These are phyloP conservation scores for Euphorbia peplus DNA, from an alignment of 345 rosid genomes.

Conservation along the genomic window DNA sequence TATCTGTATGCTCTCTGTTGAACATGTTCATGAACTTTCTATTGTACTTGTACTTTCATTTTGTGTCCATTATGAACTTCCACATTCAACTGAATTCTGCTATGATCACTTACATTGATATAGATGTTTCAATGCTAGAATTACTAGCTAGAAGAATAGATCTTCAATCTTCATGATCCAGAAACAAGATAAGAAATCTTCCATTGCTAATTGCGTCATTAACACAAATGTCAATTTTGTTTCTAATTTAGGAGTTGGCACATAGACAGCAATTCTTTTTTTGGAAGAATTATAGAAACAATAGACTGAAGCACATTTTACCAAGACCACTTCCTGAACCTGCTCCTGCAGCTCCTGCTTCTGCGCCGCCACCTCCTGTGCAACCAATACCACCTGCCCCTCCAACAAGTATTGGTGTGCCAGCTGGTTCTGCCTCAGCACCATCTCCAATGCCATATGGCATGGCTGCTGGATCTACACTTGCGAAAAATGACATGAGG, in stretches of 20 bases:
- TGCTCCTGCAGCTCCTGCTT: constrained; percentile 42
- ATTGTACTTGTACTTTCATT: not conserved
- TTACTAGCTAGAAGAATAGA: constrained; percentile 4
- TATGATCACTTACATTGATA: not conserved
- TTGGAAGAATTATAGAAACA: constrained; percentile 98
- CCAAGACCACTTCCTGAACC: constrained; percentile 95
- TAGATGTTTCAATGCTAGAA: not conserved
- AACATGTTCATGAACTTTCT: not conserved
- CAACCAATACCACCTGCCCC: constrained; percentile 37
- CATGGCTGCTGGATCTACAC: constrained; percentile 50
- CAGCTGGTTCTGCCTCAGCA: constrained; percentile 56
- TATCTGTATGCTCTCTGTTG: not conserved
- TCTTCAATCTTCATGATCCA: not conserved
- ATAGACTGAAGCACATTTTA: constrained; percentile 82
- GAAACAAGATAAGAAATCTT: not conserved
- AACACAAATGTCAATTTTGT: constrained; percentile 4
- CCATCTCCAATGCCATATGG: constrained; percentile 87
- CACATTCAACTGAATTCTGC: not conserved
- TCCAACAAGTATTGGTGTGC: constrained; percentile 36
- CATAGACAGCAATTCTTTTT: constrained; percentile 96
- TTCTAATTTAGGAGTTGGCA: constrained; percentile 64
- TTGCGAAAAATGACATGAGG: constrained; percentile 65
- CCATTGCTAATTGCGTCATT: not conserved
- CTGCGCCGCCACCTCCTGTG: constrained; percentile 42
- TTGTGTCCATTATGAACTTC: not conserved